phyloP scores from a whole-genome alignment of 179 eudicot genomes.

The Amaranthus tricolor region DNA sequence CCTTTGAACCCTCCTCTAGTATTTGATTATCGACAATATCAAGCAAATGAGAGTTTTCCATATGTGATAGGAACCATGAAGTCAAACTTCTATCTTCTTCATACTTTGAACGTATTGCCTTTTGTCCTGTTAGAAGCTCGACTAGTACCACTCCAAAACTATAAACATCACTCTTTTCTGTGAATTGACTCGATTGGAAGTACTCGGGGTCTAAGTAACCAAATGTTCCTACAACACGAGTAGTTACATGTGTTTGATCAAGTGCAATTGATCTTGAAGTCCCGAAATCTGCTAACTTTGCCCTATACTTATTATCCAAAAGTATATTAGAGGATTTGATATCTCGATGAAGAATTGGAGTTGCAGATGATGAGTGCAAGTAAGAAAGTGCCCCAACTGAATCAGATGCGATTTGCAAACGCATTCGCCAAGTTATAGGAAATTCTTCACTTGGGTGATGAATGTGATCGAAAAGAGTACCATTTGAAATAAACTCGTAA shows the following conservation, averaged over 20 bases:
- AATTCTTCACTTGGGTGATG: conserved; percentile 39
- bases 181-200: conserved; percentile 37
- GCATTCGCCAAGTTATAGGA: conserved; percentile 38
- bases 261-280: conserved; percentile 35
- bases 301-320: conserved; percentile 38
- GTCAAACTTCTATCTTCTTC: conserved; percentile 36
- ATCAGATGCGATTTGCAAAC: conserved; percentile 40
- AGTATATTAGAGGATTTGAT: conserved; percentile 47
- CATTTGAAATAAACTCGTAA: conserved; percentile 49
- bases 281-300: conserved; percentile 43
- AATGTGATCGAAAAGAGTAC: conserved; percentile 43
- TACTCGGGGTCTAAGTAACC: conserved; percentile 44
- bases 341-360: conserved; percentile 37
- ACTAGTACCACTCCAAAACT: conserved; percentile 60
- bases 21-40: conserved; percentile 37
- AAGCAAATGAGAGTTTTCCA: conserved; percentile 28
- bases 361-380: conserved; percentile 38
- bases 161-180: conserved; percentile 49
- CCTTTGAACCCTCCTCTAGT: conserved; percentile 27
- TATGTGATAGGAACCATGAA: conserved; percentile 29
- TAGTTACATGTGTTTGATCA: conserved; percentile 44
- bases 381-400: conserved; percentile 40
- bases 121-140: conserved; percentile 51
- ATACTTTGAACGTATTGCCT: conserved; percentile 27
- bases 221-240: conserved; percentile 37